Percentiles rank a stretch among this genome's conserved stretches.
Evolutionary conservation across 2,329 filamentous ascomycete genomes (phyloP).

Genomic region (Colletotrichum melonis): DNA sequence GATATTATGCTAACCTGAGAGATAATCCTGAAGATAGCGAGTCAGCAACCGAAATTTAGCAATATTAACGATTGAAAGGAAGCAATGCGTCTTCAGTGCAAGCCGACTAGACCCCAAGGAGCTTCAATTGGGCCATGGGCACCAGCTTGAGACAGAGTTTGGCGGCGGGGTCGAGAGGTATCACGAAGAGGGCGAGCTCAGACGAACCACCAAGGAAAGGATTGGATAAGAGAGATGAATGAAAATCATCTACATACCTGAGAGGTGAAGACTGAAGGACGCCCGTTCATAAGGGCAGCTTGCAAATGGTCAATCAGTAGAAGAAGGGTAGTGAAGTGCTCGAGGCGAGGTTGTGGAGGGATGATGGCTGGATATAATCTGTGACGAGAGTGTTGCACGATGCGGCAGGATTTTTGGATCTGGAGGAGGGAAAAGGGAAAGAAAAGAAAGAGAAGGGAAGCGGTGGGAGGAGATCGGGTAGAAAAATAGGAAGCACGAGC

Average conservation of each 20-base stretch:
- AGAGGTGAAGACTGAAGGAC: slow-evolving; percentile 86
- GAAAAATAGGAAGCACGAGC: slow-evolving; percentile 30
- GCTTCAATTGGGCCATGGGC: slow-evolving; percentile 20
- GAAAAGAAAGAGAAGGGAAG: slow-evolving; percentile 37
- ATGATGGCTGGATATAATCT: slow-evolving; percentile 28
- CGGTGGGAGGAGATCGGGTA: slow-evolving; percentile 25
- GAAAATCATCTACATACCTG: slow-evolving; percentile 68
- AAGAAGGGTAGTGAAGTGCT: slow-evolving; percentile 37
- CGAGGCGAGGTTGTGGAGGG: slow-evolving; percentile 33
- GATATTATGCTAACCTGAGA: slow-evolving; percentile 70
- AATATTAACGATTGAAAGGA: background rate
- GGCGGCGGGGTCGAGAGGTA: slow-evolving; percentile 27
- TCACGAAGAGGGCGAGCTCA: slow-evolving; percentile 24
- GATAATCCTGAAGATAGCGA: slow-evolving; percentile 71
- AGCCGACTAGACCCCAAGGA: background rate
- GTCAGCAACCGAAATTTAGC: slow-evolving; percentile 52
- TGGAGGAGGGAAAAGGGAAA: slow-evolving; percentile 11
- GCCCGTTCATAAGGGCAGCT: slow-evolving; percentile 86
- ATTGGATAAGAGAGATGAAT: background rate
- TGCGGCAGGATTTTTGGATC: slow-evolving; percentile 24
- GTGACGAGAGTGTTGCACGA: slow-evolving; percentile 27
- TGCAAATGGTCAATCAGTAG: slow-evolving; percentile 46
- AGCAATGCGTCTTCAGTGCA: background rate
- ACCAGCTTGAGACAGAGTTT: slow-evolving; percentile 24
- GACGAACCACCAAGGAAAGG: background rate